A percentile compares a stretch with the other conserved stretches of the same genome.
Evolutionary conservation across 1,284 basidiomycete genomes (phyloP).

Genomic region (Tilletia horrida): DNA sequence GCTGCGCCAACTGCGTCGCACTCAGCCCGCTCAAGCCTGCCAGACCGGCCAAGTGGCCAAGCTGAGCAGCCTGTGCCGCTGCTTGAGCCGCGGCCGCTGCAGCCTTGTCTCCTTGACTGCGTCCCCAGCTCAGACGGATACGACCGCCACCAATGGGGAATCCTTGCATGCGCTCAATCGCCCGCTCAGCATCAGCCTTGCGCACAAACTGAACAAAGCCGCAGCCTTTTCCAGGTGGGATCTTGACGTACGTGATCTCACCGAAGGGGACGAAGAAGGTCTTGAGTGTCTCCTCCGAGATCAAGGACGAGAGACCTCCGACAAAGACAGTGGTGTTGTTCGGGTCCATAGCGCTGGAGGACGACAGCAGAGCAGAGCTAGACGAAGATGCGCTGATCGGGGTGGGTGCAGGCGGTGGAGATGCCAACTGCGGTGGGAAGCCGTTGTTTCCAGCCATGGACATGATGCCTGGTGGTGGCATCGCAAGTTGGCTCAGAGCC

Average conservation of each 20-base stretch:
- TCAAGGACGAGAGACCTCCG: constrained; percentile 48
- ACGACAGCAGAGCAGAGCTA: constrained; percentile 2
- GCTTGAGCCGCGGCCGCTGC: constrained; percentile 50
- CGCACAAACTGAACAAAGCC: constrained; percentile 91
- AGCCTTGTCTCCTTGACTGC: constrained; percentile 57
- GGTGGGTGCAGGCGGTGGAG: not conserved
- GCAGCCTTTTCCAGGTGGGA: constrained; percentile 89
- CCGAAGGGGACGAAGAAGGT: constrained; percentile 52
- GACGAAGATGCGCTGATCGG: constrained; percentile 3
- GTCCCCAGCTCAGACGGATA: constrained; percentile 86
- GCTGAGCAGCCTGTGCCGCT: constrained; percentile 39
- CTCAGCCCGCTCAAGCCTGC: constrained; percentile 40
- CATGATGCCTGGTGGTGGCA: not conserved
- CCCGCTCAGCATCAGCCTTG: constrained; percentile 83
- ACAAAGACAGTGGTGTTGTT: constrained; percentile 55
- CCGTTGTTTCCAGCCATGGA: not conserved
- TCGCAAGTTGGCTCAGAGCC: not conserved
- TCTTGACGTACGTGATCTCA: constrained; percentile 66
- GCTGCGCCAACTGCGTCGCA: constrained; percentile 37
- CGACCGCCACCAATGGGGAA: constrained; percentile 80
- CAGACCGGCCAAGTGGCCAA: constrained; percentile 40
- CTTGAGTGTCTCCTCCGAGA: constrained; percentile 49
- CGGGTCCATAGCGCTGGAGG: constrained; percentile 41
- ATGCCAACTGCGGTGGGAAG: not conserved
- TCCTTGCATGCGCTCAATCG: constrained; percentile 93